A percentile compares a stretch with the other conserved stretches of the same genome.
These are phyloP conservation scores for Quercus lobata DNA, from an alignment of 331 rosid species.

Conservation along the genomic window DNA sequence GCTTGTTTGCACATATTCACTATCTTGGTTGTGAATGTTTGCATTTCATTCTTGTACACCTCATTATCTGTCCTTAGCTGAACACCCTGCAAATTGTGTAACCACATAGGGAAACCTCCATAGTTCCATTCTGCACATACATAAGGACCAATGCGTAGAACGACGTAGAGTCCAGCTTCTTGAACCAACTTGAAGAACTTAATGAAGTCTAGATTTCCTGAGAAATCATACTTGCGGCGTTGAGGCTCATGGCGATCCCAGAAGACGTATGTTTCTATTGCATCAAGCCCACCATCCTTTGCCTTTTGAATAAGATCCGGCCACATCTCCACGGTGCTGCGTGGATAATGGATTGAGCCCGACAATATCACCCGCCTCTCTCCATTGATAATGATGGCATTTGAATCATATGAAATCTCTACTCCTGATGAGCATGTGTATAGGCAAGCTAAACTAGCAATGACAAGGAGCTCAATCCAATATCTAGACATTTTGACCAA, in stretches of 20 bases:
- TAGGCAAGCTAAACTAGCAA: neutral
- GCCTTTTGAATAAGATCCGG: constrained; percentile 22
- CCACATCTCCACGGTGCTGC: constrained; percentile 16
- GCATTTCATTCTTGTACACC: constrained; percentile 20
- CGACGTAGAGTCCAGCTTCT: constrained; percentile 22
- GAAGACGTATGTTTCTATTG: constrained; percentile 30
- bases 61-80: constrained; percentile 21
- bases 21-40: constrained; percentile 11
- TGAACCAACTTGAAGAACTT: constrained; percentile 17
- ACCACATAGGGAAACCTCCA: constrained; percentile 25
- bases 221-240: constrained; percentile 15
- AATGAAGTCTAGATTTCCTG: constrained; percentile 18
- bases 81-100: constrained; percentile 12
- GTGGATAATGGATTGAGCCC: constrained; percentile 8
- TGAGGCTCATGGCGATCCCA: constrained; percentile 28
- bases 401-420: constrained; percentile 1
- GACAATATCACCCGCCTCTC: neutral
- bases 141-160: constrained; percentile 23
- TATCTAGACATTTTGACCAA: too few species aligned
- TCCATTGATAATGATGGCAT: constrained; percentile 18
- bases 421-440: neutral
- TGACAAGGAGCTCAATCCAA: too few species aligned
- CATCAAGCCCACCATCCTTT: constrained; percentile 33
- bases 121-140: constrained; percentile 31
- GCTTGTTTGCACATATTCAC: constrained; percentile 11